Conservation (phyloP, 2,329 filamentous ascomycete species). For the Scopulariopsis brevicaulis region DNA sequence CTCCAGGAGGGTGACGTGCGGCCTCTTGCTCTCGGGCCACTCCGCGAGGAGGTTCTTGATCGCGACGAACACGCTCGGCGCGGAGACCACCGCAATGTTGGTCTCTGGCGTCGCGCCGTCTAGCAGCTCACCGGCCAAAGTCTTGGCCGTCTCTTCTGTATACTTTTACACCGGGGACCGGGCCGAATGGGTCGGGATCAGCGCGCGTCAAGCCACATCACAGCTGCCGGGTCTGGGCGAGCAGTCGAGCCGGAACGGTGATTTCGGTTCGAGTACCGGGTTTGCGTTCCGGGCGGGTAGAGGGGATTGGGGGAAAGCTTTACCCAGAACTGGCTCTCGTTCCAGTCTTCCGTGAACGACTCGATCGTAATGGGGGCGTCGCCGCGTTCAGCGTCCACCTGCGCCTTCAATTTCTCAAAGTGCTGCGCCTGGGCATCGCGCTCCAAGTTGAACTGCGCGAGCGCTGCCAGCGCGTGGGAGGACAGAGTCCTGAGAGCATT, state of each 20-base stretch:
- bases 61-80: constrained; percentile 68
- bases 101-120: constrained; percentile 43
- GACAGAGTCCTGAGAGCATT: constrained; percentile 44
- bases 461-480: constrained; percentile 51
- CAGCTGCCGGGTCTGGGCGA: neutral
- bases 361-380: constrained; percentile 45
- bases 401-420: constrained; percentile 56
- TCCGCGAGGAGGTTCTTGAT: constrained; percentile 52
- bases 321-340: constrained; percentile 77
- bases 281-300: neutral
- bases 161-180: constrained; percentile 35
- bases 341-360: constrained; percentile 70
- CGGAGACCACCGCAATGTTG: constrained; percentile 58
- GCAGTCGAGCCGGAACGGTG: neutral
- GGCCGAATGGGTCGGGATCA: neutral
- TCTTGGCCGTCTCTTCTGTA: constrained; percentile 56
- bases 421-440: constrained; percentile 53
- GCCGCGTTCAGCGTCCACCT: constrained; percentile 36
- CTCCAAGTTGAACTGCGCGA: constrained; percentile 65
- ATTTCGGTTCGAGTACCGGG: neutral
- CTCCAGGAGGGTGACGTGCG: constrained; percentile 57
- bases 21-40: constrained; percentile 19
- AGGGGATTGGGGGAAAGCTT: constrained; percentile 2
- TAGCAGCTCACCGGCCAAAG: constrained; percentile 54
- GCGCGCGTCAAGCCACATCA: neutral